Base-by-base conservation (phyloP, 2,329 filamentous ascomycete species). In the Aureobasidium sp. region DNA sequence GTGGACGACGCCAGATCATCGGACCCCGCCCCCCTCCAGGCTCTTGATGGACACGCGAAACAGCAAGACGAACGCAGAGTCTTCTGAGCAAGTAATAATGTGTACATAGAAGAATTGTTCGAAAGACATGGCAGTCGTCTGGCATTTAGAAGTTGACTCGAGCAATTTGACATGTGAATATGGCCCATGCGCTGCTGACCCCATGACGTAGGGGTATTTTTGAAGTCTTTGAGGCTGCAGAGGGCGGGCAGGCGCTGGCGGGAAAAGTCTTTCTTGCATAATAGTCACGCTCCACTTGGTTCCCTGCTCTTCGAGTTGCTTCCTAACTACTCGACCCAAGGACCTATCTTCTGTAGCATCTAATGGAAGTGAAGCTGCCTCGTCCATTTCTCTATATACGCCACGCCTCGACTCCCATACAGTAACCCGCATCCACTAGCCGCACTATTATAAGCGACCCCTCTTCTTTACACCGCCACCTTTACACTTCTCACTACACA, bases 1-100 rank as follows among this genome's bases (percentile, higher is more conserved):
- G 86, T 1, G 86, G 86, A 0, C 79, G 87, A 70, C 82, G 89
- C 70, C 88, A 89, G 77, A 91, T 93, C 73, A 86, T 90, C n/a
- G 89, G 89, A 11, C 89, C 89, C 0, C 79, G 88, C 70, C 87
- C 88, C 52, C 77, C 87, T 67, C 62, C 59, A 59, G 27, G 37
- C 6, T 58, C 54, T 5, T 47, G 25, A 45, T 29, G 11, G 4
- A 32, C 25, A 29, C 4, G 53, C 5, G 4, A n/a, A 36, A n/a
- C 16, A 41, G 11, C 27, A 11, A 4, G 50, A 57, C n/a, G 53
- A 39, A 36, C 10, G 25, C 15, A 45, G n/a, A 45, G 39, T 47
- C 53, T 47, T 37, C 29, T 13, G 54, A 34, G 48, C 42, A 48
- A 37, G n/a, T 48, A 48, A 58, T 58, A 37, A 36, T 25, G 21